These are phyloP conservation scores for Fagopyrum esculentum DNA, from an alignment of 148 eudicot genomes.

Conservation along the genomic window DNA sequence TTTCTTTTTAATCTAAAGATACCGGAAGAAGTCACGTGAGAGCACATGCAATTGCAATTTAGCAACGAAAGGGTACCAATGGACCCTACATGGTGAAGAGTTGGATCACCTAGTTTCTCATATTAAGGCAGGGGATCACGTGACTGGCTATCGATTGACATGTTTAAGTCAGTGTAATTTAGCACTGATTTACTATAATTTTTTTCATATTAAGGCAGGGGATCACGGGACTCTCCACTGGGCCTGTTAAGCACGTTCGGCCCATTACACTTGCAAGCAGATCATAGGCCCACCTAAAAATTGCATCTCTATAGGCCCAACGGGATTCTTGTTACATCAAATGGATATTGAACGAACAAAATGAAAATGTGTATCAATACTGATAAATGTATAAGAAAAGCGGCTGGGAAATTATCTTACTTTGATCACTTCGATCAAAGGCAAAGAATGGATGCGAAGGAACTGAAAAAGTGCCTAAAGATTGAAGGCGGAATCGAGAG, in stretches of 20 bases:
- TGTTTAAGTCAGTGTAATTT: neutral
- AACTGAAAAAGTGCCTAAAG: slow-evolving; percentile 41
- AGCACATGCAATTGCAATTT: neutral
- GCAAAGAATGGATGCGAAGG: slow-evolving; percentile 18
- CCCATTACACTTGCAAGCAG: no score
- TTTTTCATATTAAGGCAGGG: no score
- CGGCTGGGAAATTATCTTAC: neutral
- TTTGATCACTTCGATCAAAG: neutral
- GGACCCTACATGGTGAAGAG: neutral
- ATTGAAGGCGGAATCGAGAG: slow-evolving; percentile 64
- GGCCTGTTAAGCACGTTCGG: no score
- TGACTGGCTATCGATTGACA: neutral
- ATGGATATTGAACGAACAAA: no score
- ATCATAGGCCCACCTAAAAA: no score
- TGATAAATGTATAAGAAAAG: neutral
- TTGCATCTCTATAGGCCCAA: no score
- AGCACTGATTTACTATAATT: no score
- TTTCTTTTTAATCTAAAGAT: no score
- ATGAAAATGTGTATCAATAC: no score
- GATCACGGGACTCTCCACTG: no score
- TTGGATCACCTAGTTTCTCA: no score
- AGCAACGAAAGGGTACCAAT: slow-evolving; percentile 2
- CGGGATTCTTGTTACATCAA: no score
- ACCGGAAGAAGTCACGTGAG: neutral
- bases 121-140: neutral